phyloP scores from a whole-genome alignment of 805 yeast genomes.

The Kodamaea sagamina region DNA sequence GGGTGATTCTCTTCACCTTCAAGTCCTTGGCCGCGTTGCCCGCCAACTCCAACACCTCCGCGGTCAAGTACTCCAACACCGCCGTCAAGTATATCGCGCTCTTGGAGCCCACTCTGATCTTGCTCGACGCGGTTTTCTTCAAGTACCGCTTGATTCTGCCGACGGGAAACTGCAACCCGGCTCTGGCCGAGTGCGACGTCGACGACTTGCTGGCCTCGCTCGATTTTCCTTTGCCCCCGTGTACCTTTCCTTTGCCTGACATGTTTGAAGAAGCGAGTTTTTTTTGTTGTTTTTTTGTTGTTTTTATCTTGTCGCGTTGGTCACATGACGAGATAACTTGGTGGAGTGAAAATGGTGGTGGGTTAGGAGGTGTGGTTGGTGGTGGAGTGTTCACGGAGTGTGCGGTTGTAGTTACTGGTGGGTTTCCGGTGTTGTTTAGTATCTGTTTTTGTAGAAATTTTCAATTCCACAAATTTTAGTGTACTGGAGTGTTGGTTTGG shows the following conservation, averaged over 20 bases:
- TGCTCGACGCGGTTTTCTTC: constrained; percentile 86
- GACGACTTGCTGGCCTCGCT: constrained; percentile 68
- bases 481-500: too few relatives aligned
- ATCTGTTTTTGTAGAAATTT: too few relatives aligned
- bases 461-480: too few relatives aligned
- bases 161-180: constrained; percentile 95
- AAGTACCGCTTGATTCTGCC: constrained; percentile 98
- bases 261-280: constrained; percentile 35
- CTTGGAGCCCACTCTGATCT: constrained; percentile 75
- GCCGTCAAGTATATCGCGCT: constrained; percentile 62
- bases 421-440: too few relatives aligned
- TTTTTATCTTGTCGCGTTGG: constrained; percentile 10
- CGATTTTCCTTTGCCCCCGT: constrained; percentile 96
- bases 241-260: constrained; percentile 87
- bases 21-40: constrained; percentile 36
- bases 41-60: constrained; percentile 35
- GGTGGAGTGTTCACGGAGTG: neutral
- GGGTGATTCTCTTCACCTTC: constrained; percentile 36
- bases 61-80: constrained; percentile 33
- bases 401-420: too few relatives aligned
- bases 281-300: constrained; percentile 10
- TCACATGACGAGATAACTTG: constrained; percentile 3
- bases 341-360: neutral
- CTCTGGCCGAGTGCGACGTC: constrained; percentile 90
- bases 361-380: neutral